phyloP scores from a whole-genome alignment of 768 basidiomycete species.

The Trametes punicea region DNA sequence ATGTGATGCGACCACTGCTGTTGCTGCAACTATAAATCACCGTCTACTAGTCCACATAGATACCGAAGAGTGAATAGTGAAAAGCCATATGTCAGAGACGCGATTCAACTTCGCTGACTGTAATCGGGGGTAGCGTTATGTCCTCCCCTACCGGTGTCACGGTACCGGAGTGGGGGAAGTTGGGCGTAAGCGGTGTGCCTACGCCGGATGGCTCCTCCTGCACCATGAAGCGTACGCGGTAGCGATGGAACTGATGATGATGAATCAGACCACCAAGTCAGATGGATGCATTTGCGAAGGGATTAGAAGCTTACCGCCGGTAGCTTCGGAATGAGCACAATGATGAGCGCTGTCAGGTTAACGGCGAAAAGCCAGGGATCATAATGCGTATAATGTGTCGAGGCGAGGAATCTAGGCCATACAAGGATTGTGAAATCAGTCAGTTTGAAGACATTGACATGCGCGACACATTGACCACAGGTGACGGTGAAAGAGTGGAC shows the following conservation, averaged over 20 bases:
- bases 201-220: conserved; percentile 57
- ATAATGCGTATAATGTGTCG: conserved; percentile 98
- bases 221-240: conserved; percentile 75
- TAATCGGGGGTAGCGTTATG: conserved; percentile 27
- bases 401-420: conserved; percentile 77
- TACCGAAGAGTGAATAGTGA: neutral
- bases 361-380: conserved; percentile 91
- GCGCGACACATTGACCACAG: neutral
- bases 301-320: conserved; percentile 62
- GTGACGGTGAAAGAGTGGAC: conserved; percentile 30
- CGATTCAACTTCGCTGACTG: conserved; percentile 33
- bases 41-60: conserved; percentile 17
- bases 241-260: conserved; percentile 65
- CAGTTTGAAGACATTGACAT: neutral
- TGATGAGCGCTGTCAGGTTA: conserved; percentile 76
- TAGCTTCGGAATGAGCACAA: conserved; percentile 93
- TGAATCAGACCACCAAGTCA: neutral
- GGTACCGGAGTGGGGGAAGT: conserved; percentile 55
- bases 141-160: conserved; percentile 30
- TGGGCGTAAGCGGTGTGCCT: conserved; percentile 61
- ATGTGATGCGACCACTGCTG: neutral
- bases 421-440: conserved; percentile 16
- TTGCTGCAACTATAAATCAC: neutral
- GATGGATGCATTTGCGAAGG: no score
- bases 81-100: conserved; percentile 2